Evolutionary conservation across 805 yeast species (phyloP).

Genomic region (Wickerhamiella allomyrinae): DNA sequence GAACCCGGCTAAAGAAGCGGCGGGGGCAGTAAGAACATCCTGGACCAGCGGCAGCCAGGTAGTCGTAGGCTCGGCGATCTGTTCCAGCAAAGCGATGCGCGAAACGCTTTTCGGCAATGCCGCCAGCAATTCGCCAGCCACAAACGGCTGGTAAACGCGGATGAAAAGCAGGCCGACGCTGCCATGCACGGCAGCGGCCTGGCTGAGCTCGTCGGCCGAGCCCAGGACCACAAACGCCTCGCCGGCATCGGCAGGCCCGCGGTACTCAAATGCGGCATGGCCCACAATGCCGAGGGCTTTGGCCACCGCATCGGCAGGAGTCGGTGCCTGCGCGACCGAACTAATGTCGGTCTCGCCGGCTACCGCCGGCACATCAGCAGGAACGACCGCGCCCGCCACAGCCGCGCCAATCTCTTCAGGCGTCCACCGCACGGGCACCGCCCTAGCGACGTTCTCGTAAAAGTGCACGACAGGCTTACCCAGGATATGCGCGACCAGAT

Average conservation of each 20-base stretch:
- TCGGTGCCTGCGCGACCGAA: conserved; percentile 3
- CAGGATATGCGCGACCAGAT: conserved; percentile 37
- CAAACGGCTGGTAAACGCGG: conserved; percentile 63
- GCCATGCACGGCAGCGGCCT: conserved; percentile 27
- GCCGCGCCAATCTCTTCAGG: conserved; percentile 16
- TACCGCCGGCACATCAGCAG: conserved; percentile 12
- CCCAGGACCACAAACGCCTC: conserved; percentile 2
- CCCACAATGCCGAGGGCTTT: conserved; percentile 25
- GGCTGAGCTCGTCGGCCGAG: conserved; percentile 28
- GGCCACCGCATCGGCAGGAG: conserved; percentile 17
- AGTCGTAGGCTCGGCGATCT: conserved; percentile 32
- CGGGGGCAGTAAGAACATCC: conserved; percentile 52
- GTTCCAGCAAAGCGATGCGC: conserved; percentile 52
- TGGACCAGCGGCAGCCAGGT: conserved; percentile 59
- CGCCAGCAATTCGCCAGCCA: conserved; percentile 34
- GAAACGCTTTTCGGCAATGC: conserved; percentile 41
- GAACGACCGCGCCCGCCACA: conserved; percentile 10
- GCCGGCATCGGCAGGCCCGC: conserved; percentile 31
- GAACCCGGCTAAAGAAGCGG: conserved; percentile 10
- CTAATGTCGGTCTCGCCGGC: conserved; percentile 4
- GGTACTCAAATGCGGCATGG: conserved; percentile 31
- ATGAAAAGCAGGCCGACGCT: conserved; percentile 37
- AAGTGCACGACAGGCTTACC: conserved; percentile 59
- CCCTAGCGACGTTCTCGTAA: conserved; percentile 24
- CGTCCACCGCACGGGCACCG: conserved; percentile 15